phyloP scores from a whole-genome alignment of 1,139 yeast genomes.

The Pichia sp. region DNA sequence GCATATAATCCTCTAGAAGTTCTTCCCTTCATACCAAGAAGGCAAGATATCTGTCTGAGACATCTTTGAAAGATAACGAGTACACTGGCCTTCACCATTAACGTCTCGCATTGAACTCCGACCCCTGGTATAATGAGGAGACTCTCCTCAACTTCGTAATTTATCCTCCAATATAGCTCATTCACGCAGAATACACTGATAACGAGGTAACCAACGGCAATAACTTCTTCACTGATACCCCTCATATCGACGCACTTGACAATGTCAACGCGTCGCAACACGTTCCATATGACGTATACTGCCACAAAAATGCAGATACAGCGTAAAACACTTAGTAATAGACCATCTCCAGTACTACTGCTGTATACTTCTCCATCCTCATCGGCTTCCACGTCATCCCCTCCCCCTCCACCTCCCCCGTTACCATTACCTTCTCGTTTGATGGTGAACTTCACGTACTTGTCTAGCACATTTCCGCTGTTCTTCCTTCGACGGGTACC shows the following conservation, averaged over 20 bases:
- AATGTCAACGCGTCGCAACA: conserved; percentile 8
- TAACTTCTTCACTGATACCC: conserved; percentile 1
- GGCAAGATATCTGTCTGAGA: too few relatives aligned
- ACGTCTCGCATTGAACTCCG: conserved; percentile 23
- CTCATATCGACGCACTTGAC: too few relatives aligned
- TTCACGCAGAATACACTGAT: conserved; percentile 14
- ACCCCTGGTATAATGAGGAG: conserved; percentile 21
- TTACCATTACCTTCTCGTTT: too few relatives aligned
- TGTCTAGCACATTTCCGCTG: background rate
- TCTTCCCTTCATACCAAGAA: too few relatives aligned
- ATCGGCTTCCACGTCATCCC: background rate
- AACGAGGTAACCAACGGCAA: conserved; percentile 5
- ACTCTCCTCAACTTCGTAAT: conserved; percentile 20
- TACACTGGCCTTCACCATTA: conserved; percentile 8
- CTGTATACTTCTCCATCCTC: background rate
- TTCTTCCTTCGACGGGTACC: background rate
- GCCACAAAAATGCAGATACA: too few relatives aligned
- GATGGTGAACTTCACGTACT: conserved; percentile 21
- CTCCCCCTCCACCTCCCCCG: background rate
- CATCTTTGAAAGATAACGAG: background rate
- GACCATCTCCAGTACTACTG: background rate
- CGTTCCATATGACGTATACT: conserved; percentile 4
- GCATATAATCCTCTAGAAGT: background rate
- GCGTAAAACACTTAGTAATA: too few relatives aligned
- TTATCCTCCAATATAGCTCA: conserved; percentile 14